Conservation (phyloP, 2,329 filamentous ascomycete genomes). For the Zymoseptoria pseudotritici region DNA sequence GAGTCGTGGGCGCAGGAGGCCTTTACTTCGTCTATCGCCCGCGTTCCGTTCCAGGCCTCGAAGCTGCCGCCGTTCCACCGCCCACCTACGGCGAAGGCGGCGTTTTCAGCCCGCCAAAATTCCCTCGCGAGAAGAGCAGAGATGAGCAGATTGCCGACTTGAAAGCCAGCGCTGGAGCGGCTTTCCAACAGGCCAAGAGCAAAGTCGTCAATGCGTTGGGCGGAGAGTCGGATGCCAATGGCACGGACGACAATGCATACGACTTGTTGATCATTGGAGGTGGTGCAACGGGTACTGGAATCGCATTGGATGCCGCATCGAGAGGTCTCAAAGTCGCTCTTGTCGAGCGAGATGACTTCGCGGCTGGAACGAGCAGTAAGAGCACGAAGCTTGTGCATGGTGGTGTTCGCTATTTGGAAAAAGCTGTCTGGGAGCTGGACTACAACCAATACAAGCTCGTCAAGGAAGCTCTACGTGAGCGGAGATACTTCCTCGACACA, state of each 20-base stretch:
- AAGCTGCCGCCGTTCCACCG: constrained; percentile 61
- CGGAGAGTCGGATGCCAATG: constrained; percentile 22
- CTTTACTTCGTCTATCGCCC: constrained; percentile 61
- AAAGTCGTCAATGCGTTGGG: constrained; percentile 33
- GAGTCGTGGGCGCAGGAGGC: constrained; percentile 46
- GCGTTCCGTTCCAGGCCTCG: constrained; percentile 62
- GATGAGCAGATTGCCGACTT: constrained; percentile 58
- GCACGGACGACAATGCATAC: constrained; percentile 45
- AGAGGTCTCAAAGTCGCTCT: constrained; percentile 72
- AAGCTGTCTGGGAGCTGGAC: constrained; percentile 78
- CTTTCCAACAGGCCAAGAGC: constrained; percentile 39
- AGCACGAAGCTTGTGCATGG: constrained; percentile 83
- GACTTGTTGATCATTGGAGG: constrained; percentile 73
- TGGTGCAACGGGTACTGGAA: constrained; percentile 71
- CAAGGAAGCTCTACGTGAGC: constrained; percentile 72
- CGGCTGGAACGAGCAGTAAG: constrained; percentile 74
- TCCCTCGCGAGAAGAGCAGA: constrained; percentile 56
- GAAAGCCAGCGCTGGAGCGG: constrained; percentile 43
- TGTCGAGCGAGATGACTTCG: constrained; percentile 78
- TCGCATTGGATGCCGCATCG: constrained; percentile 73
- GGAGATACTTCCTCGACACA: constrained; percentile 75
- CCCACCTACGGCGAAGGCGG: constrained; percentile 63
- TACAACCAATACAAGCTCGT: constrained; percentile 73
- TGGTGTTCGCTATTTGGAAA: constrained; percentile 77
- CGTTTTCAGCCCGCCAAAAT: constrained; percentile 58